Percentiles rank a stretch among this genome's conserved stretches.
Evolutionary conservation across 1,139 yeast species (phyloP).

Genomic region (Ogataea hybrid): DNA sequence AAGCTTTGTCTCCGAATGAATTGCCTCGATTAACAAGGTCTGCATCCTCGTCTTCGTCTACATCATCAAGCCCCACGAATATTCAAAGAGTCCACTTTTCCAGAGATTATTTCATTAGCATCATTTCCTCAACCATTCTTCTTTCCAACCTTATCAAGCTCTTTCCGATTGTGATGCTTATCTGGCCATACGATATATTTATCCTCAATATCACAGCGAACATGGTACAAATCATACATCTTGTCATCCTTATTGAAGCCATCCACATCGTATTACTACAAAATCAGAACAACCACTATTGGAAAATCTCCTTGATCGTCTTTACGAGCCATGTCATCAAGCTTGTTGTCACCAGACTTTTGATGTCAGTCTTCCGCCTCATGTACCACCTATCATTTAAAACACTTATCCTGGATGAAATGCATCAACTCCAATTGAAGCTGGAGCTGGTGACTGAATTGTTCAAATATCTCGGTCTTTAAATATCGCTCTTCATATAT

Average conservation of each 20-base stretch:
- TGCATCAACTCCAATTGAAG: slow-evolving; percentile 24
- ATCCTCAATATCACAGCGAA: slow-evolving; percentile 36
- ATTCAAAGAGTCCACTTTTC: slow-evolving; percentile 17
- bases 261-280: slow-evolving; percentile 28
- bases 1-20: not conserved
- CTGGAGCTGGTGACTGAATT: slow-evolving; percentile 22
- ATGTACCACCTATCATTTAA: slow-evolving; percentile 17
- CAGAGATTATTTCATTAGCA: slow-evolving; percentile 27
- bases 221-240: slow-evolving; percentile 30
- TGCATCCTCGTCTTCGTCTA: slow-evolving; percentile 11
- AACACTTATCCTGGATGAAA: slow-evolving; percentile 25
- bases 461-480: slow-evolving; percentile 12
- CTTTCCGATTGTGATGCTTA: slow-evolving; percentile 90
- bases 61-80: slow-evolving; percentile 7
- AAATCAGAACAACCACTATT: slow-evolving; percentile 26
- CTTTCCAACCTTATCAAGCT: slow-evolving; percentile 77
- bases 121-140: slow-evolving; percentile 64
- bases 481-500: slow-evolving; percentile 3
- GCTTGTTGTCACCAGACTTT: slow-evolving; percentile 18
- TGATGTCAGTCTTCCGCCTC: slow-evolving; percentile 12
- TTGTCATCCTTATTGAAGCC: slow-evolving; percentile 31
- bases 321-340: slow-evolving; percentile 22
- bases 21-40: slow-evolving; percentile 10
- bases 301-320: slow-evolving; percentile 27
- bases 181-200: slow-evolving; percentile 92